These are phyloP conservation scores for Coemansia sp. DNA, from an alignment of 192 early-diverging fungal genomes.

Conservation along the genomic window DNA sequence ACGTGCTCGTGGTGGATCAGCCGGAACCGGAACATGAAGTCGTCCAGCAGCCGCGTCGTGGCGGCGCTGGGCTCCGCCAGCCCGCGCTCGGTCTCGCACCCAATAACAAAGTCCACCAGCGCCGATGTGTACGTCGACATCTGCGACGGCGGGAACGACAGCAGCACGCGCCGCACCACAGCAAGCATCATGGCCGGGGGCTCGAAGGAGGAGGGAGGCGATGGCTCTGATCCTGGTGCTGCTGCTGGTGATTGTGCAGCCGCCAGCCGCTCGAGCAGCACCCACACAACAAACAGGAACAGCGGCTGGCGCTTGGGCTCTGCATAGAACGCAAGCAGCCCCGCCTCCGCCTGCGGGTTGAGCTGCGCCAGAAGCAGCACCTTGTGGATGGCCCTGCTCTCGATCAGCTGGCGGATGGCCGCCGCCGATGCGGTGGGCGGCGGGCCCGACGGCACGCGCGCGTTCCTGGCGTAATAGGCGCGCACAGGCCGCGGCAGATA, in stretches of 20 bases:
- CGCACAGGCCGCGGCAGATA: conserved; percentile 41
- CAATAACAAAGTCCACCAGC: conserved; percentile 67
- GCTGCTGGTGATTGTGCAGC: too few species aligned
- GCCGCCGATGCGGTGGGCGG: conserved; percentile 13
- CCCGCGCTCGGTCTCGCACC: conserved; percentile 23
- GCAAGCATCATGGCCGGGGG: conserved; percentile 20
- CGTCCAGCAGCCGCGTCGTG: conserved; percentile 58
- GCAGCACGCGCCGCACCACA: conserved; percentile 64
- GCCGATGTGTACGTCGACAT: conserved; percentile 69
- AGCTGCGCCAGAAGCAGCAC: conserved; percentile 20
- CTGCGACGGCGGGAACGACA: conserved; percentile 67
- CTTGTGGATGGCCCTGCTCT: conserved; percentile 25
- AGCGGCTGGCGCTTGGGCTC: conserved; percentile 60
- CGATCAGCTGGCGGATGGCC: conserved; percentile 30
- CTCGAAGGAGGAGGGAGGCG: too few species aligned
- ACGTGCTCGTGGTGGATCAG: conserved; percentile 70
- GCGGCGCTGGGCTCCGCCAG: conserved; percentile 17
- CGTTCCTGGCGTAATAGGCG: conserved; percentile 32
- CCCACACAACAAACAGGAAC: conserved; percentile 71
- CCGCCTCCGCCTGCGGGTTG: conserved; percentile 22
- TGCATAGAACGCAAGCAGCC: conserved; percentile 59
- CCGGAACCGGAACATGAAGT: conserved; percentile 71
- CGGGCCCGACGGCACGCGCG: conserved; percentile 9
- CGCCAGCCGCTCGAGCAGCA: conserved; percentile 43
- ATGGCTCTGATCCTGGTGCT: background rate